Conservation (phyloP, 208 protist species). For the Leishmania gerbilli region DNA sequence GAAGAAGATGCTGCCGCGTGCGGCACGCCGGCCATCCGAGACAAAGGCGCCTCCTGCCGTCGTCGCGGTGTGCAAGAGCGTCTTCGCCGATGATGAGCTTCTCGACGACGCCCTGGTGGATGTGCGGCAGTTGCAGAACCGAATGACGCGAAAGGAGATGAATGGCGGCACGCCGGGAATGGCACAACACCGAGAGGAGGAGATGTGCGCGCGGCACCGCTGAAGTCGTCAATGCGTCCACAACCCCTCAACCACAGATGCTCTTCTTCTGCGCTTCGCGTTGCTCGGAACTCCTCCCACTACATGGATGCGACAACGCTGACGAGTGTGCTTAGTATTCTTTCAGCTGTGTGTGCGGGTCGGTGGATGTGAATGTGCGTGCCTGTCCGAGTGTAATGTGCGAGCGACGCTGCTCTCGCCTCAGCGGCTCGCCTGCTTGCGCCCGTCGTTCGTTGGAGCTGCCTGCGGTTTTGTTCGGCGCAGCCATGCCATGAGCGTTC, state of each 20-base stretch:
- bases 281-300: not conserved
- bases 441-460: not conserved
- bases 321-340: not conserved
- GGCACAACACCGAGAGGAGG: constrained; percentile 7
- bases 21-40: not conserved
- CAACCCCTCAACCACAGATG: not conserved
- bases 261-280: not conserved
- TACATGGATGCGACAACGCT: not conserved
- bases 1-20: not conserved
- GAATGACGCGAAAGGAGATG: constrained; percentile 3
- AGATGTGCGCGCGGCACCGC: not conserved
- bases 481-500: not conserved
- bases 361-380: not conserved
- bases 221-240: not conserved
- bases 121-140: not conserved
- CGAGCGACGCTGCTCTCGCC: not conserved
- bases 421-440: not conserved
- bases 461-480: not conserved
- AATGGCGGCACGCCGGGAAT: constrained; percentile 20
- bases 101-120: not conserved
- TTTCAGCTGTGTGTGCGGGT: too few species aligned
- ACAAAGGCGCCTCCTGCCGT: not conserved
- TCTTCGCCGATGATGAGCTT: constrained; percentile 14
- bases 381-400: not conserved
- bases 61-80: not conserved